These are phyloP conservation scores for Paramecium caudatum DNA, from an alignment of 73 alveolate genomes.

Conservation along the genomic window DNA sequence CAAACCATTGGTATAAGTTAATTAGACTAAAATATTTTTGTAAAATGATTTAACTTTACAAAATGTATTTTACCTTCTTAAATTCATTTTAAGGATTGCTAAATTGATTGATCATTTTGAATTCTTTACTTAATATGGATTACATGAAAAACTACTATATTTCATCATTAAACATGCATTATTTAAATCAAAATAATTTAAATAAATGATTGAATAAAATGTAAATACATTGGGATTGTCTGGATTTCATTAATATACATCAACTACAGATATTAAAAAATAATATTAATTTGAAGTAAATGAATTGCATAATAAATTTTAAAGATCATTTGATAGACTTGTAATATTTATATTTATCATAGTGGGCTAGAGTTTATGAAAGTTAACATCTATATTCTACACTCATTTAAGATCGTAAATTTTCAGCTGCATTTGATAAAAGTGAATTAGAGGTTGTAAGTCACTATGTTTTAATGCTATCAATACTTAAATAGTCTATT, in stretches of 20 bases:
- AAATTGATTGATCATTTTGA: constrained; percentile 64
- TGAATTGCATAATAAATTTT: not conserved
- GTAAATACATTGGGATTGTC: not conserved
- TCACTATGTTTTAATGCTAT: constrained; percentile 9
- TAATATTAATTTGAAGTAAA: not conserved
- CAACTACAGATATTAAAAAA: not conserved
- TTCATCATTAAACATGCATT: constrained; percentile 64
- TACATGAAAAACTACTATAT: constrained; percentile 55
- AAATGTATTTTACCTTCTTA: constrained; percentile 46
- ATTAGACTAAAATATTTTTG: not conserved
- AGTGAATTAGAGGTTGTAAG: not conserved
- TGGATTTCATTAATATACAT: not conserved
- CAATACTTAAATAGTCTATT: not conserved
- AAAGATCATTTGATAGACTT: constrained; percentile 26
- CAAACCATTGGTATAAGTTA: too few species aligned
- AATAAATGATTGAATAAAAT: constrained; percentile 45
- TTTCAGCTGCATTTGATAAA: constrained; percentile 69
- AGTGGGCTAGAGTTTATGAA: constrained; percentile 25
- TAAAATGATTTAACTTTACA: constrained; percentile 1
- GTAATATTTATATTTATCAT: not conserved
- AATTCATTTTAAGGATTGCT: constrained; percentile 45
- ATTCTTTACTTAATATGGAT: not conserved
- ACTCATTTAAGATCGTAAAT: constrained; percentile 36
- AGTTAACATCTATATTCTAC: not conserved
- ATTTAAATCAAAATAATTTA: constrained; percentile 39